These are phyloP conservation scores for Capsicum chinense DNA, from an alignment of 257 asterid species.

Conservation along the genomic window DNA sequence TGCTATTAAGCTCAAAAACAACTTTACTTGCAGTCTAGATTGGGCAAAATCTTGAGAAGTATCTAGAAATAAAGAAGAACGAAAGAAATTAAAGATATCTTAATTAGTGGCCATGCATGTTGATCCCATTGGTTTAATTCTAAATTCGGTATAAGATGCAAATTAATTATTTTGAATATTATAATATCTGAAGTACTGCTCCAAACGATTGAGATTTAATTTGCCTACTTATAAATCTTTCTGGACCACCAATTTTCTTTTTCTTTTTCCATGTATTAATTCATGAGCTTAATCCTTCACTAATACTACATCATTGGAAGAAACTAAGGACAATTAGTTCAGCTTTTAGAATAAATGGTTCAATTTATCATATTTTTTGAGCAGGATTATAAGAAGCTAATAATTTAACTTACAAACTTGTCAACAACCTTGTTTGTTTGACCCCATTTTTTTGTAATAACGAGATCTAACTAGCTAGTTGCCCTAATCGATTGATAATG, in stretches of 20 bases:
- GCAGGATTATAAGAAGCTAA: too few relatives aligned
- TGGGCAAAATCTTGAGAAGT: neutral
- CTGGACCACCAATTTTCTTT: conserved; percentile 20
- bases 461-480: too few relatives aligned
- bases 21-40: neutral
- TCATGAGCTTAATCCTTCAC: neutral
- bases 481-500: too few relatives aligned
- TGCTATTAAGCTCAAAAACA: neutral
- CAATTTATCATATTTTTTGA: too few relatives aligned
- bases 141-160: neutral
- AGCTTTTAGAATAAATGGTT: too few relatives aligned
- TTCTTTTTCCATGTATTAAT: neutral
- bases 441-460: too few relatives aligned
- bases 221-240: neutral
- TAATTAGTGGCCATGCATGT: neutral
- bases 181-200: conserved; percentile 11
- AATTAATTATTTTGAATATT: conserved; percentile 13
- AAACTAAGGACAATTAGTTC: too few relatives aligned
- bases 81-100: neutral
- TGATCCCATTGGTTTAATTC: neutral
- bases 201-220: neutral
- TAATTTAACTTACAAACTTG: too few relatives aligned
- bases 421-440: too few relatives aligned
- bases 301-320: neutral
- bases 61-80: neutral